phyloP scores from a whole-genome alignment of 164 flowering plant species.

The Santalum album region DNA sequence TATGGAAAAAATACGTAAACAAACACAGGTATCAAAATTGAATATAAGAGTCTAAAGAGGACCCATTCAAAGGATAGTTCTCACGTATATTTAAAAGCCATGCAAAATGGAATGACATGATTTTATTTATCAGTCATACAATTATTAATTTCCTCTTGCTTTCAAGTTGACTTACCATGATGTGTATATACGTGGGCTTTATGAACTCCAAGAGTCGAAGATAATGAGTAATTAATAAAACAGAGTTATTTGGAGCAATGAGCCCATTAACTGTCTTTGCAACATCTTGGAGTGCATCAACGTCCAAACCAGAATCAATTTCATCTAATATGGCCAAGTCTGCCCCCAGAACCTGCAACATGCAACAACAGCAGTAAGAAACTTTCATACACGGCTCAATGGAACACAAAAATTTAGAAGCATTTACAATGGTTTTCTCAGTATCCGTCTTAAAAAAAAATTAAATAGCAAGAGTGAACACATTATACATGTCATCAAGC shows the following conservation, averaged over 20 bases:
- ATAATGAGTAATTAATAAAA: conserved; percentile 92
- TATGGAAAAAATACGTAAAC: no score
- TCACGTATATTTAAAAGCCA: no score
- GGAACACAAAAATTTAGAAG: no score
- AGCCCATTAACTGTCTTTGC: conserved; percentile 82
- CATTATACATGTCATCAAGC: no score
- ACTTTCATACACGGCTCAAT: neutral
- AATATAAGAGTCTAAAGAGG: no score
- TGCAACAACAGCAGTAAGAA: conserved; percentile 4
- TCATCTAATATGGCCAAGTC: conserved; percentile 91
- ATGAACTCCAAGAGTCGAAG: conserved; percentile 72
- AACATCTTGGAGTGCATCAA: conserved; percentile 92
- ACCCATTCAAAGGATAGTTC: no score
- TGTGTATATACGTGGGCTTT: conserved; percentile 66
- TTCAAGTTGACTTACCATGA: conserved; percentile 56
- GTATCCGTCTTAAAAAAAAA: no score
- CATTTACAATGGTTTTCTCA: no score
- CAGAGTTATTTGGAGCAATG: conserved; percentile 63
- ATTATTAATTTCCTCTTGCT: neutral
- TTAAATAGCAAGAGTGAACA: no score
- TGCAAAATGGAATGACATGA: no score
- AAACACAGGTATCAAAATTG: no score
- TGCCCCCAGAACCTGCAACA: conserved; percentile 80
- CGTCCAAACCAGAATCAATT: conserved; percentile 97
- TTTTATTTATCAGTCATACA: no score